Conservation (phyloP, 345 rosid genomes). For the Eucalyptus regnans region DNA sequence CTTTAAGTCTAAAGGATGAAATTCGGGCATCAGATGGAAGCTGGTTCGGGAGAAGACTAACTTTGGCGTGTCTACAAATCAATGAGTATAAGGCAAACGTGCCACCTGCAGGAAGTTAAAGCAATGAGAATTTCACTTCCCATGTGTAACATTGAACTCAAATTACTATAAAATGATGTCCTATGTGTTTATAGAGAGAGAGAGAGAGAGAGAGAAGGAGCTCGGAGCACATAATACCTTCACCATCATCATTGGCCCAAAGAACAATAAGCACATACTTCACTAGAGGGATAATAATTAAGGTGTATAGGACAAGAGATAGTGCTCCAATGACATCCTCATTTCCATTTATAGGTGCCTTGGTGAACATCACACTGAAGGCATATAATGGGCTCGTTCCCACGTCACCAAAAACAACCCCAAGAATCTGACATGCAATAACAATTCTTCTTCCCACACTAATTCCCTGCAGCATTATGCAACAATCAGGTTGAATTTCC, state of each 20-base stretch:
- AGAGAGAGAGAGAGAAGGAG: not conserved
- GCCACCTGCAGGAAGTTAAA: slow-evolving; percentile 49
- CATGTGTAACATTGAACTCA: not conserved
- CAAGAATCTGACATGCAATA: slow-evolving; percentile 89
- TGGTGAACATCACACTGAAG: slow-evolving; percentile 88
- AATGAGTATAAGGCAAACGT: slow-evolving; percentile 95
- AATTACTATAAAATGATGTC: not conserved
- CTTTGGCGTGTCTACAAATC: slow-evolving; percentile 95
- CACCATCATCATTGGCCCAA: slow-evolving; percentile 99
- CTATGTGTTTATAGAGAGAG: not conserved
- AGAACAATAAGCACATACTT: slow-evolving; percentile 95
- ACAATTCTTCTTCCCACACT: slow-evolving; percentile 63
- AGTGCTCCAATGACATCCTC: slow-evolving; percentile 96
- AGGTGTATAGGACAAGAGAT: slow-evolving; percentile 78
- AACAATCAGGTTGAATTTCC: not conserved
- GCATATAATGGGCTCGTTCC: slow-evolving; percentile 97
- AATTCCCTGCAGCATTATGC: slow-evolving; percentile 47
- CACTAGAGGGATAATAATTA: slow-evolving; percentile 78
- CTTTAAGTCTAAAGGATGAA: slow-evolving; percentile 95
- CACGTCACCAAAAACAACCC: slow-evolving; percentile 97
- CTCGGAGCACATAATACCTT: slow-evolving; percentile 35
- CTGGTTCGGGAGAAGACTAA: slow-evolving; percentile 94
- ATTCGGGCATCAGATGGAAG: slow-evolving; percentile 94
- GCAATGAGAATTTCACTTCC: not conserved
- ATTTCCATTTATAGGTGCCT: slow-evolving; percentile 65